A percentile compares a stretch with the other conserved stretches of the same genome.
phyloP scores from a whole-genome alignment of 495 filamentous ascomycete genomes.

The Parmelia sp. region DNA sequence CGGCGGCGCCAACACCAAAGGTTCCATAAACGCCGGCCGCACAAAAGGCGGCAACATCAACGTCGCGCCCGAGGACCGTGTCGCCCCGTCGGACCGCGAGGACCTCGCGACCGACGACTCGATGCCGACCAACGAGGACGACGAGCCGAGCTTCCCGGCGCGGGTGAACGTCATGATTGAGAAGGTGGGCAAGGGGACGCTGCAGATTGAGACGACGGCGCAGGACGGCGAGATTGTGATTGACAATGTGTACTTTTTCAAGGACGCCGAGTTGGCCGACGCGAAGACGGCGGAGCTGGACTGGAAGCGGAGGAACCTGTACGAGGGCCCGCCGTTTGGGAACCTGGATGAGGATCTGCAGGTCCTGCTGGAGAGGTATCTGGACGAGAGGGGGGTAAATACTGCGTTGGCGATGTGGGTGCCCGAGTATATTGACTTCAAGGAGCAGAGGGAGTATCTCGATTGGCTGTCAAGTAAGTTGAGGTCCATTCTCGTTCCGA shows the following conservation, averaged over 20 bases:
- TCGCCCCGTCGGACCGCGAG: conserved; percentile 51
- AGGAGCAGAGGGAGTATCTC: conserved; percentile 98
- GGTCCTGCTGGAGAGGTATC: conserved; percentile 81
- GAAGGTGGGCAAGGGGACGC: conserved; percentile 72
- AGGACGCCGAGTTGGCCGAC: conserved; percentile 62
- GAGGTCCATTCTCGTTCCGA: conserved; percentile 20
- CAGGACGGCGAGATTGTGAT: conserved; percentile 84
- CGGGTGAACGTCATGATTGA: conserved; percentile 81
- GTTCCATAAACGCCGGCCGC: conserved; percentile 45
- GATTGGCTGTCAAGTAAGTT: conserved; percentile 74
- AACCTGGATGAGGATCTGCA: conserved; percentile 96
- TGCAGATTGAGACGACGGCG: conserved; percentile 79
- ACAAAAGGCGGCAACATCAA: conserved; percentile 44
- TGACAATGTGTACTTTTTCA: conserved; percentile 85
- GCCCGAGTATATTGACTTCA: conserved; percentile 94
- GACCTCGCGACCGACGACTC: conserved; percentile 42
- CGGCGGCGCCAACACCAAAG: conserved; percentile 49
- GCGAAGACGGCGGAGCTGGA: conserved; percentile 60
- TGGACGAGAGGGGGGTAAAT: conserved; percentile 91
- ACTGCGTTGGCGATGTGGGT: conserved; percentile 81
- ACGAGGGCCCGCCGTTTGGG: conserved; percentile 87
- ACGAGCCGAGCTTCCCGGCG: conserved; percentile 64
- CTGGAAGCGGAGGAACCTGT: conserved; percentile 65
- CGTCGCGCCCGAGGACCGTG: conserved; percentile 51
- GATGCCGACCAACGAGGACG: conserved; percentile 34